A percentile compares a stretch with the other conserved stretches of the same genome.
These are phyloP conservation scores for Candida sanyaensis DNA, from an alignment of 1,139 yeast species.

Conservation along the genomic window DNA sequence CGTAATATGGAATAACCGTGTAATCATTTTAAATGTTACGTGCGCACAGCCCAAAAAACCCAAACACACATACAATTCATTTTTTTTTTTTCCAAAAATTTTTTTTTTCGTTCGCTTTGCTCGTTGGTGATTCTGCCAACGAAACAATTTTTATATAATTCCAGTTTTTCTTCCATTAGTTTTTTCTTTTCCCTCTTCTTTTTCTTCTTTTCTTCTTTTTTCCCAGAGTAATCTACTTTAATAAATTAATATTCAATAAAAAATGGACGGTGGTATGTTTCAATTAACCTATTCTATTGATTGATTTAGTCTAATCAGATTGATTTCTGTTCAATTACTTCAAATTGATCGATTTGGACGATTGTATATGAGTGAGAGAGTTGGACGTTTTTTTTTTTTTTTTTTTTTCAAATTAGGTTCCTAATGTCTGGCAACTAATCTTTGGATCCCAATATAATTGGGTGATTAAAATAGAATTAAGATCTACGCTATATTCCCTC, in stretches of 20 bases:
- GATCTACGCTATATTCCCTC: too few species aligned
- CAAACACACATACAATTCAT: constrained; percentile 3
- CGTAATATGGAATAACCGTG: neutral
- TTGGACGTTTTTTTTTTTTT: neutral
- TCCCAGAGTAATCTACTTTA: neutral
- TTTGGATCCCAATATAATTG: too few species aligned
- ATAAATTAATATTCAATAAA: constrained; percentile 6
- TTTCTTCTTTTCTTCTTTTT: constrained; percentile 3
- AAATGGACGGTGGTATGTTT: constrained; percentile 54
- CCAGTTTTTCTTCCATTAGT: constrained; percentile 13
- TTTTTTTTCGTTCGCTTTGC: constrained; percentile 3
- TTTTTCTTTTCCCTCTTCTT: constrained; percentile 8
- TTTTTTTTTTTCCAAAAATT: constrained; percentile 1
- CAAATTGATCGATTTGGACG: neutral
- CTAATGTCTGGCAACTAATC: neutral
- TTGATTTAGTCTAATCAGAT: constrained; percentile 8
- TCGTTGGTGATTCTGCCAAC: constrained; percentile 4
- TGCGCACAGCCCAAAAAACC: constrained; percentile 4
- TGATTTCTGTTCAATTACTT: constrained; percentile 11
- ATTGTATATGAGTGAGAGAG: neutral
- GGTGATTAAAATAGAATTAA: too few species aligned
- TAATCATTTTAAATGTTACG: neutral
- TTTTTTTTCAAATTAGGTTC: neutral
- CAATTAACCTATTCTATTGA: constrained; percentile 9
- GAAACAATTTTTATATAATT: constrained; percentile 6